Percentiles rank a stretch among this genome's conserved stretches.
Conservation (phyloP, 306 rosid species). For the Acmispon strigosus region DNA sequence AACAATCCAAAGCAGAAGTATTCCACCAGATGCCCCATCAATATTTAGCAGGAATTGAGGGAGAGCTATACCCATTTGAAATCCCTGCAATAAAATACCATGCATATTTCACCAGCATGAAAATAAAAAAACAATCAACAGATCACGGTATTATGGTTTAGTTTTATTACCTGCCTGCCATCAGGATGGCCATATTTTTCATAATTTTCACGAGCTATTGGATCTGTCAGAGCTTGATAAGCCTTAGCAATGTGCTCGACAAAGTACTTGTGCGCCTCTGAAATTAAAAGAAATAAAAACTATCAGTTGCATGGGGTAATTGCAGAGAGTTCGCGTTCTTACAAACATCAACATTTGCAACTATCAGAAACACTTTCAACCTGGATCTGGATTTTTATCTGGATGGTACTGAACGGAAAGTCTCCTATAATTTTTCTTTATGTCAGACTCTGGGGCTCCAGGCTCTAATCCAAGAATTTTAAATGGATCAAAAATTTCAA, state of each 20-base stretch:
- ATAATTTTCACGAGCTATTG: slow-evolving; percentile 79
- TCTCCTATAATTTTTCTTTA: slow-evolving; percentile 87
- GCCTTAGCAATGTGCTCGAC: slow-evolving; percentile 94
- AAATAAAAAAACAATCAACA: slow-evolving; percentile 9
- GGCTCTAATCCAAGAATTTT: slow-evolving; percentile 78
- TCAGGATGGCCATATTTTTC: slow-evolving; percentile 99
- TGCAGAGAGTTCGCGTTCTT: not conserved
- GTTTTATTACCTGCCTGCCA: slow-evolving; percentile 76
- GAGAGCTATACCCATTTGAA: slow-evolving; percentile 98
- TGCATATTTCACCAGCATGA: slow-evolving; percentile 7
- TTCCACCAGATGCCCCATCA: slow-evolving; percentile 93
- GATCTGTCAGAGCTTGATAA: slow-evolving; percentile 92
- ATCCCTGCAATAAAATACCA: slow-evolving; percentile 61
- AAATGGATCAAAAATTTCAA: slow-evolving; percentile 85
- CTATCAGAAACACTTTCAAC: slow-evolving; percentile 43
- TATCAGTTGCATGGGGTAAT: slow-evolving; percentile 1
- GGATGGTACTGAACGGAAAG: slow-evolving; percentile 90
- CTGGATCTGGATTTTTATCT: slow-evolving; percentile 98
- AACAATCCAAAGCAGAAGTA: slow-evolving; percentile 93
- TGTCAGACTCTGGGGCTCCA: slow-evolving; percentile 64
- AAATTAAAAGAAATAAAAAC: not conserved
- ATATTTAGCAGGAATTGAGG: slow-evolving; percentile 83
- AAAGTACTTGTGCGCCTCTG: slow-evolving; percentile 80
- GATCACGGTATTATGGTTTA: not conserved
- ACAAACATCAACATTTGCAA: not conserved